Evolutionary conservation across 495 filamentous ascomycete species (phyloP).

Genomic region (Melanomma pulvis-pyrius): DNA sequence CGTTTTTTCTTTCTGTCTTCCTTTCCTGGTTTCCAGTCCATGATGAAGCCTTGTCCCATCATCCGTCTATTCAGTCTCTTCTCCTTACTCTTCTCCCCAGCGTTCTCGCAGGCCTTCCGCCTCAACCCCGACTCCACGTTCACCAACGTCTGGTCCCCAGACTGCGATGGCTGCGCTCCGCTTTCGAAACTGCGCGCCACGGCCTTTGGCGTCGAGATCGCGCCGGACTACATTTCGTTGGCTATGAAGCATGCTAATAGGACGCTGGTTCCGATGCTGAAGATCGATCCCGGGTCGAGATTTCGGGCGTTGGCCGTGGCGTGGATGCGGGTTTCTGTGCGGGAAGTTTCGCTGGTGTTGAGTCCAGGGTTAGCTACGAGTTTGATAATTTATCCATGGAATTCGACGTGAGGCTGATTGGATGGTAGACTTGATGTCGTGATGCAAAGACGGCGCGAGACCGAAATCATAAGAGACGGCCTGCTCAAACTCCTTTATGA

Average conservation of each 20-base stretch:
- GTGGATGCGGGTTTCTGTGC: neutral
- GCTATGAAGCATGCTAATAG: constrained; percentile 4
- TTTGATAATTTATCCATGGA: neutral
- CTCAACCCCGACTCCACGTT: neutral
- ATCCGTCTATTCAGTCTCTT: neutral
- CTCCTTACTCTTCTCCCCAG: too few species aligned
- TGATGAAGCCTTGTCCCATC: neutral
- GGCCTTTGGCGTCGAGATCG: constrained; percentile 9
- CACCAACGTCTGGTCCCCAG: neutral
- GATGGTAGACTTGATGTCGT: neutral
- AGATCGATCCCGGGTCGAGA: neutral
- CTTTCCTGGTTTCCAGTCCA: neutral
- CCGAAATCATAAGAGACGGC: neutral
- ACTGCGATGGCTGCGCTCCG: constrained; percentile 1
- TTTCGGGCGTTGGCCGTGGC: neutral
- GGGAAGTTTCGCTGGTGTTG: neutral
- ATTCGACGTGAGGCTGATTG: neutral
- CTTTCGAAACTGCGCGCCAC: neutral
- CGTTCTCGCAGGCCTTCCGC: neutral
- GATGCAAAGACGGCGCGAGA: neutral
- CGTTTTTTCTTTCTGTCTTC: neutral
- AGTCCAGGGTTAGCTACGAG: neutral
- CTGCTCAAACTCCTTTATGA: neutral
- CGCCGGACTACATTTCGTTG: neutral
- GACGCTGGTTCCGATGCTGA: neutral